phyloP scores from a whole-genome alignment of 495 filamentous ascomycete species.

The Venustampulla echinocandica region DNA sequence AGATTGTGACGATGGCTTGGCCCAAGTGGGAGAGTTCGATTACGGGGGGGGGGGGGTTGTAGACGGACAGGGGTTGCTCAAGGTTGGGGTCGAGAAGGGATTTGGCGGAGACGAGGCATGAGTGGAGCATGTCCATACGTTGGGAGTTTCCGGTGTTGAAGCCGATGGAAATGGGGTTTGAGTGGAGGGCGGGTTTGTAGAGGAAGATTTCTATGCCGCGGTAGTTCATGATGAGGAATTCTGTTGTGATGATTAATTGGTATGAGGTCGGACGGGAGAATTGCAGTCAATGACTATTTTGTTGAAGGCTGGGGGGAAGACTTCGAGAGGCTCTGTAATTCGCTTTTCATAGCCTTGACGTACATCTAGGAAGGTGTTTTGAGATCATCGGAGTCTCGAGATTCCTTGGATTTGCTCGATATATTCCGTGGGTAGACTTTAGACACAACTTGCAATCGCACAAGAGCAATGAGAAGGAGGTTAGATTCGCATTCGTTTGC shows the following conservation, averaged over 20 bases:
- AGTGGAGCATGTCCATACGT: constrained; percentile 17
- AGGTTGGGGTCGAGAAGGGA: constrained; percentile 8
- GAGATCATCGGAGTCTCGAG: background rate
- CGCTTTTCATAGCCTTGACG: background rate
- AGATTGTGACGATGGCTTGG: background rate
- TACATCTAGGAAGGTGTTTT: constrained; percentile 17
- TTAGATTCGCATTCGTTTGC: background rate
- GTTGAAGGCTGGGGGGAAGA: constrained; percentile 4
- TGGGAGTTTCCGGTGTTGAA: background rate
- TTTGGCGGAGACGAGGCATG: constrained; percentile 8
- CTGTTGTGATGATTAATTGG: too few relatives aligned
- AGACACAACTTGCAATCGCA: background rate
- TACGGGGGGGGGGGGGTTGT: background rate
- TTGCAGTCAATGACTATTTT: too few relatives aligned
- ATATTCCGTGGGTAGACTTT: background rate
- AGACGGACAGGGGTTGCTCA: background rate
- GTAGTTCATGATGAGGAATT: constrained; percentile 2
- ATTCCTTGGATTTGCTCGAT: background rate
- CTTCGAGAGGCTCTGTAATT: constrained; percentile 7
- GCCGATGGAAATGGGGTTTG: constrained; percentile 2
- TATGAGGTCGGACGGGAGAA: too few relatives aligned
- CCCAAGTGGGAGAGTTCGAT: constrained; percentile 9
- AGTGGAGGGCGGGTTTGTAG: constrained; percentile 8
- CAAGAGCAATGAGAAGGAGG: background rate
- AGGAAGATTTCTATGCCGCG: constrained; percentile 8